Percentiles rank a stretch among this genome's conserved stretches.
Conservation (phyloP, 1,139 yeast genomes). For the Suhomyces choctaworum region DNA sequence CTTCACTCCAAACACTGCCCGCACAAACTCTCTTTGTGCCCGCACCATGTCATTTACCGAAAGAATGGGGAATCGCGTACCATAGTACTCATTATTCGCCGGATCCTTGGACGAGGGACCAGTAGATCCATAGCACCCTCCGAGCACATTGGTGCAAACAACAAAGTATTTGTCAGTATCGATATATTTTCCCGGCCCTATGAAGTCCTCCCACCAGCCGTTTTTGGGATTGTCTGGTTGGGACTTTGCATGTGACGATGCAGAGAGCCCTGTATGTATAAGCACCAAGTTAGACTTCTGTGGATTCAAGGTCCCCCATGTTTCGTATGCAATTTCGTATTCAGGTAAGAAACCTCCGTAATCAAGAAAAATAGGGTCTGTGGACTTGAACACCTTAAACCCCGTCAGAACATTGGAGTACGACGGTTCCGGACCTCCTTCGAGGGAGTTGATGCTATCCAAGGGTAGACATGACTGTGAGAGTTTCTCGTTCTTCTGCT, state of each 20-base stretch:
- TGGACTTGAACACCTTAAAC: conserved; percentile 56
- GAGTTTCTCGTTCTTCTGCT: conserved; percentile 54
- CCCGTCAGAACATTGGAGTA: conserved; percentile 74
- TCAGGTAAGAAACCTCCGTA: conserved; percentile 78
- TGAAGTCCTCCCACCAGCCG: conserved; percentile 97
- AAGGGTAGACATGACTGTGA: conserved; percentile 23
- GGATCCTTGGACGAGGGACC: conserved; percentile 89
- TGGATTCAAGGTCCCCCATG: conserved; percentile 58
- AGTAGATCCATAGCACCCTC: conserved; percentile 94
- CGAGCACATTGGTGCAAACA: conserved; percentile 86
- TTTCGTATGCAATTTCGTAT: conserved; percentile 82
- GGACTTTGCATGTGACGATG: conserved; percentile 93
- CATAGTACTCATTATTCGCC: conserved; percentile 64
- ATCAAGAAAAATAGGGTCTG: conserved; percentile 67
- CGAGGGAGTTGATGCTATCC: conserved; percentile 44
- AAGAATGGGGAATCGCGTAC: conserved; percentile 83
- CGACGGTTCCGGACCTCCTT: conserved; percentile 83
- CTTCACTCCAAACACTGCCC: conserved; percentile 58
- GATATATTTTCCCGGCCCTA: conserved; percentile 77
- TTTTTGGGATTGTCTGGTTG: conserved; percentile 66
- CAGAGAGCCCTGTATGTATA: conserved; percentile 88
- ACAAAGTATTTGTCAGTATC: conserved; percentile 82
- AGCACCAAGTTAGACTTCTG: conserved; percentile 70
- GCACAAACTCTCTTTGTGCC: conserved; percentile 74
- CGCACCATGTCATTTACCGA: conserved; percentile 89